Evolutionary conservation across 129 eudicot genomes (phyloP).

Genomic region (Dittrichia graveolens): DNA sequence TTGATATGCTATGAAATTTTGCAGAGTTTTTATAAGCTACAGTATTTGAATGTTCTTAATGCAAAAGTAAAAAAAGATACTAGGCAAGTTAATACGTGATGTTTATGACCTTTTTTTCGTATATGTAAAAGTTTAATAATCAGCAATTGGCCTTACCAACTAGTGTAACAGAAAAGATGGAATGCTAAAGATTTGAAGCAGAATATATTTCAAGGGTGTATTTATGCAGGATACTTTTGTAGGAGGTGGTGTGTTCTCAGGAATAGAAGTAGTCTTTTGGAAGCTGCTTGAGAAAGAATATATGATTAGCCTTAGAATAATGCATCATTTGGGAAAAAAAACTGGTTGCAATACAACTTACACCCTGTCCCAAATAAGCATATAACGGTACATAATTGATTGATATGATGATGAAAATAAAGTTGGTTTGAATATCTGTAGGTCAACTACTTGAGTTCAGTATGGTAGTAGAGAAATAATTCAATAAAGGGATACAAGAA

Average conservation of each 20-base stretch:
- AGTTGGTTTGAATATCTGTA: not conserved
- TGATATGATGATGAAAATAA: slow-evolving; percentile 8
- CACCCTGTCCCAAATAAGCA: not conserved
- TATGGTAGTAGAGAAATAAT: not conserved
- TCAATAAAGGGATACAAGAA: slow-evolving; percentile 3
- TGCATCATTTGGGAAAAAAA: slow-evolving; percentile 11
- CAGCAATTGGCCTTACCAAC: not conserved
- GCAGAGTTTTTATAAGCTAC: slow-evolving; percentile 3
- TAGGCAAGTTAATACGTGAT: not conserved
- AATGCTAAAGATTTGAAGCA: not conserved
- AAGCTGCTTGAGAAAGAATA: slow-evolving; percentile 3
- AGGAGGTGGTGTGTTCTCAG: too few relatives aligned
- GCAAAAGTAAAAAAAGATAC: not conserved
- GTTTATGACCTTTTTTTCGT: not conserved
- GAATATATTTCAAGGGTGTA: not conserved
- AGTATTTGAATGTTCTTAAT: not conserved
- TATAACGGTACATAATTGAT: not conserved
- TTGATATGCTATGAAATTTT: not conserved
- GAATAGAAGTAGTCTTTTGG: not conserved
- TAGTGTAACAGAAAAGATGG: slow-evolving; percentile 10
- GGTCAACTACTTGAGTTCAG: not conserved
- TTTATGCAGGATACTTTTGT: not conserved
- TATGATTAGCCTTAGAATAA: slow-evolving; percentile 1
- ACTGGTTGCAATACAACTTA: slow-evolving; percentile 8
- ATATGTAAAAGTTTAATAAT: not conserved